Evolutionary conservation across 139 green algal genomes (phyloP).

Genomic region (Dunaliella primolecta): DNA sequence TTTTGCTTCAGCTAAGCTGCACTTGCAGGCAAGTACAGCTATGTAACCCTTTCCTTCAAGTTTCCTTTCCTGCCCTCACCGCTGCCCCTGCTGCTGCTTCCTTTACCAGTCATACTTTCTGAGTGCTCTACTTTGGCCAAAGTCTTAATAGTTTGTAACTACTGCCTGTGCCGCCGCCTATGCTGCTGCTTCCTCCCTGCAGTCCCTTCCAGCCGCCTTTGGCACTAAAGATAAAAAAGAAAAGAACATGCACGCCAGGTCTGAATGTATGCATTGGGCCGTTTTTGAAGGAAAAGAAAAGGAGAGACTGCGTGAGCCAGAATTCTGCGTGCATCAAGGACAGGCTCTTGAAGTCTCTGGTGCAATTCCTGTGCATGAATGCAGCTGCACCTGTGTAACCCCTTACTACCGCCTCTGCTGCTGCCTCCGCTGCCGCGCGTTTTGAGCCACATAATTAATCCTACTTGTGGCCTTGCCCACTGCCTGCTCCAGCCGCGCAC

Average conservation of each 20-base stretch:
- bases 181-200: not conserved
- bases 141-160: no score
- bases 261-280: not conserved
- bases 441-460: not conserved
- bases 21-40: not conserved
- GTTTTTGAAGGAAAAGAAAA: no score
- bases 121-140: no score
- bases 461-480: not conserved
- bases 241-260: not conserved
- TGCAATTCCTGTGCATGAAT: not conserved
- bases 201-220: not conserved
- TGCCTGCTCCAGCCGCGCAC: conserved; percentile 1
- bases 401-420: not conserved
- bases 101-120: not conserved
- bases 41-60: not conserved
- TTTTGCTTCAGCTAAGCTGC: not conserved
- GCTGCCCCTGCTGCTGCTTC: not conserved
- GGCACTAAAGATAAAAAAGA: no score
- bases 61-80: not conserved
- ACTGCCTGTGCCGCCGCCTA: not conserved
- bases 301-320: no score
- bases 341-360: not conserved
- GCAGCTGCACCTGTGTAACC: not conserved
- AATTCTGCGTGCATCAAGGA: no score
- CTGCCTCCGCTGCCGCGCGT: not conserved